phyloP scores from a whole-genome alignment of 768 basidiomycete genomes.

The Piloderma croceum region DNA sequence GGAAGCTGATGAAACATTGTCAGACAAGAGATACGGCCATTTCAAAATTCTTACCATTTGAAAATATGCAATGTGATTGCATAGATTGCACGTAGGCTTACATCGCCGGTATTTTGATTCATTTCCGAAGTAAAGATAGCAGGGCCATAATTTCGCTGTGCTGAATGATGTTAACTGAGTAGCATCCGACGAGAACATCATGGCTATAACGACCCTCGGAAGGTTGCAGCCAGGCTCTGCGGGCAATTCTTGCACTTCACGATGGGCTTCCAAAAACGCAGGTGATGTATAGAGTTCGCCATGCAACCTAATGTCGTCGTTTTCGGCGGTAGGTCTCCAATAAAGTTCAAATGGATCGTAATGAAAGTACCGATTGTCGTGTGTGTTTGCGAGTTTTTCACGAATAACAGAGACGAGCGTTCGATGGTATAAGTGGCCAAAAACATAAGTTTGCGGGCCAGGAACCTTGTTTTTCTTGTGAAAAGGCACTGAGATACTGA shows the following conservation, averaged over 20 bases:
- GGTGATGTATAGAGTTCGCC: conserved; percentile 20
- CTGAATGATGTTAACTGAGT: conserved; percentile 20
- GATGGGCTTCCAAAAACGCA: conserved; percentile 19
- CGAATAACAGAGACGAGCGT: conserved; percentile 12
- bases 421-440: conserved; percentile 17
- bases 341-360: conserved; percentile 20
- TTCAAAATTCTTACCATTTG: conserved; percentile 24
- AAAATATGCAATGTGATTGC: conserved; percentile 40
- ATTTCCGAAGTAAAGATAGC: conserved; percentile 18
- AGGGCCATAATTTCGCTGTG: conserved; percentile 16
- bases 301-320: conserved; percentile 16
- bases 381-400: conserved; percentile 7
- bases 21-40: neutral
- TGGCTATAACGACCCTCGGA: conserved; percentile 9
- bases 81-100: conserved; percentile 24
- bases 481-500: conserved; percentile 19
- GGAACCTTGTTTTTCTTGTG: conserved; percentile 10
- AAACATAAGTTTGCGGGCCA: conserved; percentile 12
- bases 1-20: conserved; percentile 19
- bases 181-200: conserved; percentile 18
- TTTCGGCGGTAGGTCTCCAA: conserved; percentile 1
- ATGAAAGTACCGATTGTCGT: conserved; percentile 24
- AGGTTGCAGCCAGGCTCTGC: conserved; percentile 16
- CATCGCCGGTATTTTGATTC: conserved; percentile 19
- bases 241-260: conserved; percentile 14